Evolutionary conservation across 495 filamentous ascomycete genomes (phyloP), one percentile per base, ranked within the genome.

Genomic region (Lineolata rhizophorae): DNA sequence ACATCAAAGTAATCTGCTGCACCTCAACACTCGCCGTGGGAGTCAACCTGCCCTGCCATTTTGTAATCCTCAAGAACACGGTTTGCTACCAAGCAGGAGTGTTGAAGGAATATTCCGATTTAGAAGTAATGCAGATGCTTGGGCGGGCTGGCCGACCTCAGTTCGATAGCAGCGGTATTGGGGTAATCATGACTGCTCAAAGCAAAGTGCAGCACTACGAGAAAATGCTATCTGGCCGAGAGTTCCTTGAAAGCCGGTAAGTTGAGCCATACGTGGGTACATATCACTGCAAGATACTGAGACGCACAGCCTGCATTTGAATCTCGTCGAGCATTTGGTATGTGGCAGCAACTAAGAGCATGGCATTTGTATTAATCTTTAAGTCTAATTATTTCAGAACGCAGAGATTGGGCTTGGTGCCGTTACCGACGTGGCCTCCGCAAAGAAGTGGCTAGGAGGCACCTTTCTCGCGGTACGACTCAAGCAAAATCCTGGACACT

Each of bases 121-220:
- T 97, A 12, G 87, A 97, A 41, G 66, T 97, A 37, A 94, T 92
- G 80, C 87, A 97, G 47, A 97, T 97, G 87, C 64, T 95, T 18
- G 87, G 87, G 15, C 72, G 87, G 30, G 85, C 87, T 21, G 87
- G 87, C 0, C 62, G 87, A 2, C 87, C 87, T 2, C 87, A 97
- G 50, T 97, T 91, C 40, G 87, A 92, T 38, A 61, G 76, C 29
- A 81, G 57, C 40, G 85, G 80, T 13, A 66, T 72, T 15, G 87
- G 80, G 8, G 72, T 93, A 16, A 91, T 97, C 31, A 66, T 97
- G 52, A 93, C 87, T 0, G 64, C 69, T 16, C 57, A 54, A 6
- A 57, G 72, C 13, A 78, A 79, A 18, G 70, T 69, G 3, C 32
- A 55, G 14, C 65, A 70, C 20, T 95, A 94, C 46, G 70, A 94